Evolutionary conservation across 352 stramenopile genomes (phyloP), one percentile per base, ranked within the genome.

Genomic region (Phytophthora pluvialis): DNA sequence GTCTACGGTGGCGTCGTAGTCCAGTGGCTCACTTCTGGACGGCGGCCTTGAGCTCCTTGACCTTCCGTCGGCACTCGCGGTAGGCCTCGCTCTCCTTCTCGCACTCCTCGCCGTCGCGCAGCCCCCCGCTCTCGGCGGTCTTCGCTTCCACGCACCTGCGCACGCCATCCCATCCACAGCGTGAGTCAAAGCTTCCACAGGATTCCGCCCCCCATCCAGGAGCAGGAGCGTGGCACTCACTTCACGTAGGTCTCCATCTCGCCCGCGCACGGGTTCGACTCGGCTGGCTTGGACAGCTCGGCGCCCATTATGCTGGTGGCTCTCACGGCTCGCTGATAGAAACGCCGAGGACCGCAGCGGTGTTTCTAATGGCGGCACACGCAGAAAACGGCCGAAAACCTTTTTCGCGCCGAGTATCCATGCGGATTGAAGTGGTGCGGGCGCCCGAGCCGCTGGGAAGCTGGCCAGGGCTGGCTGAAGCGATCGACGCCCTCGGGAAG

Each of bases 171-270:
- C 26, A 53, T 39, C 45, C 21, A 47, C 18, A 60, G 9, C 26
- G 43, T 33, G 40, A 18, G 26, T 55, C 28, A 58, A 51, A 56
- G 5, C 13, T 48, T 45, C 35, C 29, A 31, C 26, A 42, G 6
- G 21, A 49, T 50, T 67, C 44, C 45, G 31, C 44, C 15, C 28
- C 28, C 18, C 32, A 38, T 42, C 29, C 32, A 38, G 29, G 16
- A 40, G 32, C 40, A 46, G 18, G 38, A 57, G 31, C 21, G 54
- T 64, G 21, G 11, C 28, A 90, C 78, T 64, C 53, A 93, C 83
- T 86, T 90, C 70, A 93, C 84, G 70, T 93, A 93, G 38, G 53
- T 64, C 15, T 86, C 70, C 81, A 93, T 93, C 60, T 88, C 67
- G 2, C 52, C 42, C 15, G 75, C 62, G 60, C 83, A 93, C 44